Evolutionary conservation across 164 flowering plant genomes (phyloP), one percentile per base, ranked within the genome.

Genomic region (Cinnamomum micranthum): DNA sequence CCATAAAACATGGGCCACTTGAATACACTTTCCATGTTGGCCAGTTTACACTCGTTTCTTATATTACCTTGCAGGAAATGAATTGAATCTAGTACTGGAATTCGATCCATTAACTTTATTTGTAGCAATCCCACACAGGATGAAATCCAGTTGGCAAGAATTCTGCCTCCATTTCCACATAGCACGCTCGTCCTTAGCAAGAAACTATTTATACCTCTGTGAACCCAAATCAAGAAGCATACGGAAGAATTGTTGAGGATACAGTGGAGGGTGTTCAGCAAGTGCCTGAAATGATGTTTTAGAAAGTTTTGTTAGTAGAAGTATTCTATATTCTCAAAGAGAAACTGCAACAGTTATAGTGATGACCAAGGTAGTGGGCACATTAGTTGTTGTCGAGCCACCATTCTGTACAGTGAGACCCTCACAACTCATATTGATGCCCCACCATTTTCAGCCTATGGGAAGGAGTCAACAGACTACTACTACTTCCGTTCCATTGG

Each of bases 221-320:
- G 88, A 86, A 25, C 88, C 93, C 82, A 94, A 83, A 81, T 94
- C 92, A 58, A 94, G 95, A 65, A 92, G 85, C 2, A 63, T 81
- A 6, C 94, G 94, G 80, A 92, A 94, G 84, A 94, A 92, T 20
- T 50, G 81, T 27, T 86, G 94, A 71, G 98, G 98, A 79, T 92
- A 91, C 86, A 94, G 79, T 15, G 95, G 94, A 50, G 95, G 97
- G 33, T 89, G 74, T 82, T 94, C 97, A 41, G 87, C 84, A 27
- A 94, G 88, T 77, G 97, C 97, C 98, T 94, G 89, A 69, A 52
- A 82, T 20, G 14, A 50, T 28, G 19, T 71, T 33, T 55, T 19
- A 68, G 12, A 15, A 13, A 64, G 72, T 28, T 27, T 5, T 6
- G 35, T 64, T 58, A 25, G 69, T 66, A 6, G 9, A 6, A 67